Evolutionary conservation across 2,329 filamentous ascomycete genomes (phyloP).

Genomic region (Epichloe uncinata): DNA sequence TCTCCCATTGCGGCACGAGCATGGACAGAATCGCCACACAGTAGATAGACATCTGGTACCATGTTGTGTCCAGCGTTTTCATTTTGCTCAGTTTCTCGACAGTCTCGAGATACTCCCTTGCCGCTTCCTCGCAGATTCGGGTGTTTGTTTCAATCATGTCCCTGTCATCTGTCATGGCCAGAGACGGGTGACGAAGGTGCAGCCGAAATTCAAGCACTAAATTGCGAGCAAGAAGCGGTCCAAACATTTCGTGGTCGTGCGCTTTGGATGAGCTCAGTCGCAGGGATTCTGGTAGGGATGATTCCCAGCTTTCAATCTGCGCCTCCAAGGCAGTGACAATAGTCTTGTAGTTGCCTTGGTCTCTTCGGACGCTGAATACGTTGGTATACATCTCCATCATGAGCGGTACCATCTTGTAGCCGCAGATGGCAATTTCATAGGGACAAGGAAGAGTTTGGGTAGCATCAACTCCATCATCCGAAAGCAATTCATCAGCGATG

Average conservation of each 20-base stretch:
- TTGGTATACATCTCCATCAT: conserved; percentile 63
- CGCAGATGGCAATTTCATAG: conserved; percentile 52
- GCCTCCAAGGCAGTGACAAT: conserved; percentile 53
- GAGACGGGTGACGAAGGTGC: conserved; percentile 47
- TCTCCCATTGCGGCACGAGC: conserved; percentile 56
- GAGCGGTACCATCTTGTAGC: conserved; percentile 51
- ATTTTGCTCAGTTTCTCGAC: conserved; percentile 46
- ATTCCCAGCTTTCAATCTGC: conserved; percentile 48
- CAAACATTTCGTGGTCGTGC: conserved; percentile 31
- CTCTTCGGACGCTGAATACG: conserved; percentile 57
- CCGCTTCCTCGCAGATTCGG: conserved; percentile 51
- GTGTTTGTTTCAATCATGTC: conserved; percentile 48
- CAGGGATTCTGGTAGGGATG: conserved; percentile 49
- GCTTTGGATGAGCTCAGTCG: conserved; percentile 29
- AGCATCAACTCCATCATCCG: conserved; percentile 47
- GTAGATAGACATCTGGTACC: conserved; percentile 62
- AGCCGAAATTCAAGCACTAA: conserved; percentile 45
- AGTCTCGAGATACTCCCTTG: conserved; percentile 48
- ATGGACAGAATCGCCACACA: conserved; percentile 61
- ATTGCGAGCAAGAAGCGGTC: conserved; percentile 40
- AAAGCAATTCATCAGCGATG: conserved; percentile 57
- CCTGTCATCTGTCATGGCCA: conserved; percentile 40
- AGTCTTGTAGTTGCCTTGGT: conserved; percentile 48
- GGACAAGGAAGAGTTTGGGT: conserved; percentile 45
- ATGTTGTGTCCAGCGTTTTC: conserved; percentile 63